These are phyloP conservation scores for Clathrus columnatus DNA, from an alignment of 768 basidiomycete genomes.

Conservation along the genomic window DNA sequence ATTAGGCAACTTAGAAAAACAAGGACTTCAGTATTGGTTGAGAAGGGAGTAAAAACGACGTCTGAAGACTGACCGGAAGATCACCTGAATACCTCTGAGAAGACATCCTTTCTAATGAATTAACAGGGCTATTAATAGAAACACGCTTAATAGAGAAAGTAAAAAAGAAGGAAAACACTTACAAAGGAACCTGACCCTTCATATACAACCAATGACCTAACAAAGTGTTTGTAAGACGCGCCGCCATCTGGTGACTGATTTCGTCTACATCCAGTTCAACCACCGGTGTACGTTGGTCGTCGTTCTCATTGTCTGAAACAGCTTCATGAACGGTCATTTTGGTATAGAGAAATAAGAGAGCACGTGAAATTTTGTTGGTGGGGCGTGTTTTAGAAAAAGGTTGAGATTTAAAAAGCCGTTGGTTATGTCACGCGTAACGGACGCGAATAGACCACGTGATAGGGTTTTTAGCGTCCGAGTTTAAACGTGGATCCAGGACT, in stretches of 20 bases:
- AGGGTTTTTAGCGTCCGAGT: no score
- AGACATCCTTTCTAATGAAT: slow-evolving; percentile 1
- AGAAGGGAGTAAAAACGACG: no score
- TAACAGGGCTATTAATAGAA: slow-evolving; percentile 5
- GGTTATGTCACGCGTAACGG: no score
- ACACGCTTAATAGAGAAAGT: background rate
- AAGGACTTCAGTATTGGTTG: background rate
- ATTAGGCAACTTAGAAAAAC: slow-evolving; percentile 29
- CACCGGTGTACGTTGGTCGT: slow-evolving; percentile 33
- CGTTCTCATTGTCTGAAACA: background rate
- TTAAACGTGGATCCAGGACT: no score
- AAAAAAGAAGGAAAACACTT: slow-evolving; percentile 27
- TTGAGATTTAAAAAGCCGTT: no score
- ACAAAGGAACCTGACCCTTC: slow-evolving; percentile 77
- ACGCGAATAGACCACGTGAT: no score
- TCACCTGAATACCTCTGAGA: background rate
- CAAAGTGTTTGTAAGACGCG: slow-evolving; percentile 51
- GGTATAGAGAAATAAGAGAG: no score
- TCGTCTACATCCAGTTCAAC: slow-evolving; percentile 40
- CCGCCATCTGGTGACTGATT: slow-evolving; percentile 53
- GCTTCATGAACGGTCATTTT: background rate
- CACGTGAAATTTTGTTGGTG: no score
- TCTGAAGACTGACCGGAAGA: background rate
- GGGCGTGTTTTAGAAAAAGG: no score
- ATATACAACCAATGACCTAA: slow-evolving; percentile 67